A percentile compares a stretch with the other conserved stretches of the same genome.
Conservation (phyloP, 1,139 yeast species). For the Chernovozyma aurita region DNA sequence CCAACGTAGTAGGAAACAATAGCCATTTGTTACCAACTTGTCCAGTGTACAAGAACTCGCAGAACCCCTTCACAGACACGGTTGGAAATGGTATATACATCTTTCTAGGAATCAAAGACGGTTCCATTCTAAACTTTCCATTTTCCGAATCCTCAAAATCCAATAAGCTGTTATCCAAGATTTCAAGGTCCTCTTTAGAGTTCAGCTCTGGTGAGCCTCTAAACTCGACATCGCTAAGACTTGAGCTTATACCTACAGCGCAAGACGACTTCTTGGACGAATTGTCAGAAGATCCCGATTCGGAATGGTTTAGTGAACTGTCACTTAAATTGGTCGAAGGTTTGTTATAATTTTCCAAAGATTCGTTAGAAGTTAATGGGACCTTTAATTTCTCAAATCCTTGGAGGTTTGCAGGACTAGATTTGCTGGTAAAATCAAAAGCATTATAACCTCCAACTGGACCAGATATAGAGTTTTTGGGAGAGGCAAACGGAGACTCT, state of each 20-base stretch:
- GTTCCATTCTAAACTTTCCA: conserved; percentile 44
- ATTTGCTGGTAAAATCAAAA: not conserved
- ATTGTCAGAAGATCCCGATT: conserved; percentile 1
- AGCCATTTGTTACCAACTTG: conserved; percentile 74
- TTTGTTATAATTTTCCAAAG: not conserved
- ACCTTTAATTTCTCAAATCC: not conserved
- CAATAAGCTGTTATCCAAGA: conserved; percentile 21
- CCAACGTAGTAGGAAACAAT: conserved; percentile 62
- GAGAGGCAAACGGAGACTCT: conserved; percentile 45
- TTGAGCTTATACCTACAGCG: not conserved
- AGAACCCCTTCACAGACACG: conserved; percentile 55
- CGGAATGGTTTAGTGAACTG: conserved; percentile 7
- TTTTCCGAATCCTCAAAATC: conserved; percentile 34
- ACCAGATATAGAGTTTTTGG: conserved; percentile 41
- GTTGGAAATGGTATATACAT: conserved; percentile 66
- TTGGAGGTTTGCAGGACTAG: not conserved
- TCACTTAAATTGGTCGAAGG: conserved; percentile 1
- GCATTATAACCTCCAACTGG: conserved; percentile 9
- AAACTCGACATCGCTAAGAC: not conserved
- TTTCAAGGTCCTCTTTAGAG: not conserved
- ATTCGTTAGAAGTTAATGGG: not conserved
- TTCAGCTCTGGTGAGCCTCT: not conserved
- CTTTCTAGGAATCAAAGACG: conserved; percentile 61
- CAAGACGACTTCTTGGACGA: conserved; percentile 1
- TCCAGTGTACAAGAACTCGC: conserved; percentile 73